Evolutionary conservation across 805 yeast species (phyloP).

Genomic region (Blastobotrys robertii): DNA sequence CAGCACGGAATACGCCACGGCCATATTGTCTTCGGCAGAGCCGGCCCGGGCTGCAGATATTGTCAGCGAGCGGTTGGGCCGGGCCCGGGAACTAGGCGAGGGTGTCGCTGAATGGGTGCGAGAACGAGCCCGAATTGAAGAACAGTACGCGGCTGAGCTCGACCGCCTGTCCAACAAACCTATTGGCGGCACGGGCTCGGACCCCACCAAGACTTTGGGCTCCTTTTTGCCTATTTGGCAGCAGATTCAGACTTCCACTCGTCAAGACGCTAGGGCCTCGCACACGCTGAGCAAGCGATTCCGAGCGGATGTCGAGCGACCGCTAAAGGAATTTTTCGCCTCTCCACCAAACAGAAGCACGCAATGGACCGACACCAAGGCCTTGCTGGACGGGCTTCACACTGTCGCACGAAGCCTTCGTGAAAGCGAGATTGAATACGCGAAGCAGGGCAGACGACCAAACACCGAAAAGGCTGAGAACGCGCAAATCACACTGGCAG

Average conservation of each 20-base stretch:
- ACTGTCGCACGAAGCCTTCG: conserved; percentile 32
- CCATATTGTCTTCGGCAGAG: conserved; percentile 35
- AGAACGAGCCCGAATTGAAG: conserved; percentile 40
- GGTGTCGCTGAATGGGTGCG: conserved; percentile 54
- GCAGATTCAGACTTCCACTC: conserved; percentile 17
- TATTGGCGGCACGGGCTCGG: conserved; percentile 9
- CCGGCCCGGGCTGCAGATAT: conserved; percentile 55
- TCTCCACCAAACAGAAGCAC: conserved; percentile 28
- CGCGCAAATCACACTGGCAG: conserved; percentile 28
- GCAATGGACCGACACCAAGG: conserved; percentile 46
- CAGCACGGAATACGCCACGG: conserved; percentile 28
- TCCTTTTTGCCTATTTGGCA: conserved; percentile 22
- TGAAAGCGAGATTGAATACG: conserved; percentile 31
- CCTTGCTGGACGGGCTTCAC: conserved; percentile 33
- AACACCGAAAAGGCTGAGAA: conserved; percentile 16
- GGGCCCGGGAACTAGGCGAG: conserved; percentile 46
- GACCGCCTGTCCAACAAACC: conserved; percentile 27
- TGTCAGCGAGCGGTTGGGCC: conserved; percentile 45
- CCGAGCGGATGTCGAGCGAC: conserved; percentile 29
- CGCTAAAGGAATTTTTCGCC: conserved; percentile 37
- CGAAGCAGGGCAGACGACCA: conserved; percentile 30
- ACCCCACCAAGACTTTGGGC: conserved; percentile 18
- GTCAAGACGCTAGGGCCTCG: conserved; percentile 23
- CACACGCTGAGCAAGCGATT: conserved; percentile 28
- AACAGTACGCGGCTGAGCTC: conserved; percentile 39